Evolutionary conservation across 2,329 filamentous ascomycete genomes (phyloP).

Genomic region (Diaporthe amygdali): DNA sequence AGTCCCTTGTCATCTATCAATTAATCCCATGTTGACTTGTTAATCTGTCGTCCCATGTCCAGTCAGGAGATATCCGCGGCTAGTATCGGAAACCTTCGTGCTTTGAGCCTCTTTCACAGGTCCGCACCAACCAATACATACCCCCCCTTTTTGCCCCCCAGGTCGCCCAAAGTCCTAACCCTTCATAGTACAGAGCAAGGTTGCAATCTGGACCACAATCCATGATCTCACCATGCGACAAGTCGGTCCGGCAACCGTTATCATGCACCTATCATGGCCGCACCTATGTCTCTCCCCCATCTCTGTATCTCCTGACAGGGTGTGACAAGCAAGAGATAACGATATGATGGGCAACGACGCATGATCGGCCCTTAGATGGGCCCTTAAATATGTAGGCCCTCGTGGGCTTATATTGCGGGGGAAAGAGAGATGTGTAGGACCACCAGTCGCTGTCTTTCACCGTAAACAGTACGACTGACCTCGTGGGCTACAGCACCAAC

Average conservation of each 20-base stretch:
- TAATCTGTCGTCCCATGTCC: not conserved
- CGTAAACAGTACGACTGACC: not conserved
- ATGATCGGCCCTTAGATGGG: not conserved
- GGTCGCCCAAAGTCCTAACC: not conserved
- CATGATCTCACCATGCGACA: not conserved
- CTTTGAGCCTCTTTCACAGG: not conserved
- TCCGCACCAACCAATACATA: not conserved
- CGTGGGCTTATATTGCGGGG: not conserved
- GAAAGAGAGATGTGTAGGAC: not conserved
- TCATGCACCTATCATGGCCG: constrained; percentile 1
- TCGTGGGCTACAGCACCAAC: not conserved
- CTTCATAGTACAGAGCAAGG: not conserved
- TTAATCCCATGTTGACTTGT: not conserved
- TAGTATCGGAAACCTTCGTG: not conserved
- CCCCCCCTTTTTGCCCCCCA: not conserved
- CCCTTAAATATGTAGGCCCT: not conserved
- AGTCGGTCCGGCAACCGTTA: not conserved
- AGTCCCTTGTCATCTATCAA: not conserved
- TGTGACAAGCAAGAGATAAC: constrained; percentile 5
- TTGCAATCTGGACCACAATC: not conserved
- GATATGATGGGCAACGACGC: not conserved
- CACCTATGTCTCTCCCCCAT: not conserved
- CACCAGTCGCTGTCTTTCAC: not conserved
- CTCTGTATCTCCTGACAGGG: not conserved
- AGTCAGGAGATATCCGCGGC: not conserved